These are phyloP conservation scores for Kernera saxatilis DNA, from an alignment of 345 rosid genomes.

Conservation along the genomic window DNA sequence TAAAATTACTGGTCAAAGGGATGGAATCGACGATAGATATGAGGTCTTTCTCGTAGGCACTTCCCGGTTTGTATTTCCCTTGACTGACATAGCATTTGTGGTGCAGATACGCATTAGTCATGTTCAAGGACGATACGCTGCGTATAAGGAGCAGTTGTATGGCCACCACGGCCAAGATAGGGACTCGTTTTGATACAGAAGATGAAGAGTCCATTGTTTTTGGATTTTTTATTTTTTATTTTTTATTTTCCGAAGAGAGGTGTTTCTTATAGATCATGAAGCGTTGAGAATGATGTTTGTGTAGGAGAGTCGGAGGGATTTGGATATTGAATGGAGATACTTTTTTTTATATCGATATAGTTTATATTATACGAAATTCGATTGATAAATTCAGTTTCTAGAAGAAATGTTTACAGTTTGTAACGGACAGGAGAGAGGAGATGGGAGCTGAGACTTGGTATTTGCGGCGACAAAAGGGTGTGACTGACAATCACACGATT, in stretches of 20 bases:
- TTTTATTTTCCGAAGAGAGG: not conserved
- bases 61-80: slow-evolving; percentile 13
- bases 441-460: not conserved
- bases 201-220: not conserved
- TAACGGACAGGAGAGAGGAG: not conserved
- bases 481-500: not conserved
- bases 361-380: not conserved
- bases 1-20: not conserved
- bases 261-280: not conserved
- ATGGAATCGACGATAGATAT: not conserved
- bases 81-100: slow-evolving; percentile 1
- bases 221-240: not conserved
- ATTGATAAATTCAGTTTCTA: not conserved
- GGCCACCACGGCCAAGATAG: not conserved
- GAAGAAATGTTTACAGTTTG: slow-evolving; percentile 4
- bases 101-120: slow-evolving; percentile 3
- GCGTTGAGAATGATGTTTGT: not conserved
- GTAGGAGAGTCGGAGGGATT: not conserved
- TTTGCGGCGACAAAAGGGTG: not conserved
- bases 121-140: slow-evolving; percentile 1
- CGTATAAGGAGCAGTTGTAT: slow-evolving; percentile 5
- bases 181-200: not conserved
- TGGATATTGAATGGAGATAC: not conserved
- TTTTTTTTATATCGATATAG: not conserved
- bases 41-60: not conserved